Percentiles rank a stretch among this genome's conserved stretches.
phyloP scores from a whole-genome alignment of 2,329 filamentous ascomycete genomes.

The Aspergillus spinulosporus region DNA sequence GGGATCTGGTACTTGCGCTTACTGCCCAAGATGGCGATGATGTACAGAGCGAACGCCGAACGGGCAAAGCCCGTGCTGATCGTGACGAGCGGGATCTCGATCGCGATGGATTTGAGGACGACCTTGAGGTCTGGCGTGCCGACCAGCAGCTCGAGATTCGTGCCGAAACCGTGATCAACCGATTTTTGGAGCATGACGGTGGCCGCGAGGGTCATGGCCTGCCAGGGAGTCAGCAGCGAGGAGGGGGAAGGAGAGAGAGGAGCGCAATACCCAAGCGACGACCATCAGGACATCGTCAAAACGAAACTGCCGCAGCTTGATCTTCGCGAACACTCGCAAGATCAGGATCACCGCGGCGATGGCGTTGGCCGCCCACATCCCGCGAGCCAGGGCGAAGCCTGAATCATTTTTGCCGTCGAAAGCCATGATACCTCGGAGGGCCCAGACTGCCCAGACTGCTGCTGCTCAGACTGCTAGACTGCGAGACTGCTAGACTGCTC shows the following conservation, averaged over 20 bases:
- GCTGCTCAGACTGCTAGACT: too few species aligned
- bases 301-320: constrained; percentile 31
- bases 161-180: constrained; percentile 32
- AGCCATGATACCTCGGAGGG: not conserved
- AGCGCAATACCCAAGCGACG: constrained; percentile 24
- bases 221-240: not conserved
- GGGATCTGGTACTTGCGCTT: constrained; percentile 25
- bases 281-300: constrained; percentile 35
- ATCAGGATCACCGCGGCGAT: constrained; percentile 29
- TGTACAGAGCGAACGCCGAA: constrained; percentile 30
- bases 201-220: constrained; percentile 28
- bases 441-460: not conserved
- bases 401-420: constrained; percentile 11
- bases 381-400: constrained; percentile 27
- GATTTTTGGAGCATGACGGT: constrained; percentile 27
- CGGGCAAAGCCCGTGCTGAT: constrained; percentile 34
- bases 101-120: constrained; percentile 31
- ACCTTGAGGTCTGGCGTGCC: constrained; percentile 13
- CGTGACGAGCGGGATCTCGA: constrained; percentile 31
- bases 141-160: constrained; percentile 18
- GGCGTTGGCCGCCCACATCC: constrained; percentile 31
- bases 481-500: too few species aligned
- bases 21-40: constrained; percentile 29
- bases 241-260: not conserved
- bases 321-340: constrained; percentile 30